phyloP scores from a whole-genome alignment of 164 flowering plant genomes.

The Aristolochia californica region DNA sequence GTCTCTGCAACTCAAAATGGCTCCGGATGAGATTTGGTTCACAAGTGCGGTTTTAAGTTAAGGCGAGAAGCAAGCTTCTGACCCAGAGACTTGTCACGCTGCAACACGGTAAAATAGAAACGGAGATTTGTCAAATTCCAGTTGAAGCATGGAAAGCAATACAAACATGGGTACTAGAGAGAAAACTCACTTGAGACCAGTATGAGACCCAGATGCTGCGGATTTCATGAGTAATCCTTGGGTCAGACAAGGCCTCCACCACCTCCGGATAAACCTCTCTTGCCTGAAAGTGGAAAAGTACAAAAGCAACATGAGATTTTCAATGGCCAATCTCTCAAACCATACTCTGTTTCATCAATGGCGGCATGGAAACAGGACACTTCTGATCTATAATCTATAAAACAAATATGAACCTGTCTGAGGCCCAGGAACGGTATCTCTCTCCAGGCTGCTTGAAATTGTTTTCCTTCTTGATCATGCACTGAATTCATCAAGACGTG shows the following conservation, averaged over 20 bases:
- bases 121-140: neutral
- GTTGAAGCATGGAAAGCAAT: neutral
- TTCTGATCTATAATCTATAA: neutral
- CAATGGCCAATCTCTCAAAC: neutral
- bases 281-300: constrained; percentile 38
- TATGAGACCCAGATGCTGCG: constrained; percentile 78
- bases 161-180: neutral
- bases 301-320: neutral
- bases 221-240: constrained; percentile 81
- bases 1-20: too few species aligned
- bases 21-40: too few species aligned
- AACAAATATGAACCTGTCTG: constrained; percentile 55
- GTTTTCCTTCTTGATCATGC: constrained; percentile 80
- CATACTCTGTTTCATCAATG: neutral
- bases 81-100: constrained; percentile 83
- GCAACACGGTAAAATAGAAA: constrained; percentile 7
- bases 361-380: too few species aligned
- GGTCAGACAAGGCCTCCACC: constrained; percentile 69
- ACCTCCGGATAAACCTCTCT: constrained; percentile 59
- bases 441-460: constrained; percentile 98
- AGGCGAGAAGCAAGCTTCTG: constrained; percentile 21
- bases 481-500: constrained; percentile 24
- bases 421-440: constrained; percentile 76
- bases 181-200: constrained; percentile 63
- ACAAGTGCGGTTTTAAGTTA: too few species aligned